phyloP scores from a whole-genome alignment of 257 asterid genomes.

The Lithospermum erythrorhizon region DNA sequence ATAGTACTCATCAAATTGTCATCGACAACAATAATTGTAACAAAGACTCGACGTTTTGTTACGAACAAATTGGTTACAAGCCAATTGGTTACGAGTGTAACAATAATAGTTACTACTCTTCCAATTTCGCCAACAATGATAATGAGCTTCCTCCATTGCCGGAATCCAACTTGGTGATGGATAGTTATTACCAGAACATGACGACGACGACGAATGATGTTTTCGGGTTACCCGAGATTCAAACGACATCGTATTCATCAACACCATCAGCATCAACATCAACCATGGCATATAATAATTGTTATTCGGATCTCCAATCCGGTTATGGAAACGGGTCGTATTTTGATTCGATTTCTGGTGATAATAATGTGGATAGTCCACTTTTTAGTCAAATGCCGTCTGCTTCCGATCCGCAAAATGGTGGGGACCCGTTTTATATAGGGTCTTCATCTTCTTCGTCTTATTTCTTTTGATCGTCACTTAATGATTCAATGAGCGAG shows the following conservation, averaged over 20 bases:
- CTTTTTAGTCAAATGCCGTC: conserved; percentile 3
- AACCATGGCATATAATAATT: background rate
- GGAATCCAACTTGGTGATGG: background rate
- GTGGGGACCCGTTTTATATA: background rate
- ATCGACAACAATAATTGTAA: background rate
- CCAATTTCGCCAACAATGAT: background rate
- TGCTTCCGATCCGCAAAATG: background rate
- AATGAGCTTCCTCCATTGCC: background rate
- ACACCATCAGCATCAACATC: background rate
- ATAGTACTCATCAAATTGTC: background rate
- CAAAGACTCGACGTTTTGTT: background rate
- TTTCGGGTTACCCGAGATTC: background rate
- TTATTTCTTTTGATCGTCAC: background rate
- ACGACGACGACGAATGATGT: too few species aligned
- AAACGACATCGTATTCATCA: background rate
- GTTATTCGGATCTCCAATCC: background rate
- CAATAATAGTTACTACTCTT: too few species aligned
- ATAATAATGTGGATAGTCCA: conserved; percentile 1
- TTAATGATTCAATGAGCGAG: too few species aligned
- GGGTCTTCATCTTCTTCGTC: background rate
- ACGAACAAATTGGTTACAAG: too few species aligned
- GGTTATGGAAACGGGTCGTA: background rate
- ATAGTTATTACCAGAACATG: background rate
- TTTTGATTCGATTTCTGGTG: background rate
- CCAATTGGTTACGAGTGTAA: too few species aligned